Evolutionary conservation across 345 rosid genomes (phyloP), one percentile per base, ranked within the genome.

Genomic region (Schrenkiella parvula): DNA sequence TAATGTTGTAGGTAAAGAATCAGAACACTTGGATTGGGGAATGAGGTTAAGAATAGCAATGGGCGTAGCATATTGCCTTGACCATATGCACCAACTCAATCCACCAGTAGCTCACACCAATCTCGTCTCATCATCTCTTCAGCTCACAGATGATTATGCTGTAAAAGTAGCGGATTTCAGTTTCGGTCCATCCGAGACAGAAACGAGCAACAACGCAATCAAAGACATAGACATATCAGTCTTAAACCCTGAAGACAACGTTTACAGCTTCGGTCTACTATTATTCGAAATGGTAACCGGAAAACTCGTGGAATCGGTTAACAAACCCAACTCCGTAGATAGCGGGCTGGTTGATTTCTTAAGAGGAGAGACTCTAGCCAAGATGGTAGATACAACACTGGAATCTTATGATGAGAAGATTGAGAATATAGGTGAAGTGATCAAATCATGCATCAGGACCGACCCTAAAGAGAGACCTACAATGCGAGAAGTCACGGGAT

Each of bases 41-140:
- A 85, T 83, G 90, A 79, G 99, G 81, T 38, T 91, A 46, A 84
- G 99, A 51, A 87, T 95, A 14, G 89, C 84, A 25, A 89, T 88
- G 96, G 97, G 99, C 34, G 71, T 86, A 71, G 86, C 95, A 15
- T 91, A 91, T 79, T 89, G 96, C 61, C 90, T 95, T 3, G 93
- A 91, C 46, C 79, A 88, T 63, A 80, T 95, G 95, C 99, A 95
- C 82, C 85, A 82, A 13, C 82, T 86, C 58, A 80, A 68, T 57
- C 97, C 95, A 19, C 91, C 95, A 0, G 34, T 88, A n/a, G 79
- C 84, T 32, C 93, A 88, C 73, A 80, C 84, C 65, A 76, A 81
- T 68, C 81, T 95, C 35, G 81, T 61, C 67, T 95, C 97, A 18
- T 84, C 93, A 4, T 80, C 90, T 1, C 72, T 95, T 56, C 82